Evolutionary conservation across 2,329 filamentous ascomycete species (phyloP).

Genomic region (Phaeosphaeria sp.): DNA sequence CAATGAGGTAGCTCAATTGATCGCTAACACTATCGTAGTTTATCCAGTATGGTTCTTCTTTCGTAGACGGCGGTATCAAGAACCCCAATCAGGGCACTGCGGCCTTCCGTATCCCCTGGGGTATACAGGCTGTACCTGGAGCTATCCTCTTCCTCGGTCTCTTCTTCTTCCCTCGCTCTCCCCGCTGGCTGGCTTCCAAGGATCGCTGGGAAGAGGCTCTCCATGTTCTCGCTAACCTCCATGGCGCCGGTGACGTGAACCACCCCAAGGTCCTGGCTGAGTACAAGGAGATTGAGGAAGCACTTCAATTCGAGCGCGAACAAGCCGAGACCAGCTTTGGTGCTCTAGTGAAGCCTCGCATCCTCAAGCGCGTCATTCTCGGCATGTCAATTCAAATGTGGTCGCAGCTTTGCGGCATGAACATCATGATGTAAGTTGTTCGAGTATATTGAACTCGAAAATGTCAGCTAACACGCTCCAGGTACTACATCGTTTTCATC

Average conservation of each 20-base stretch:
- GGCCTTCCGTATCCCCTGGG: conserved; percentile 53
- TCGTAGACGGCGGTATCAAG: conserved; percentile 55
- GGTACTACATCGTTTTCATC: conserved; percentile 64
- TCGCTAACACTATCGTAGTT: conserved; percentile 45
- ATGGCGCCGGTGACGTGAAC: conserved; percentile 62
- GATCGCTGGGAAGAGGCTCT: conserved; percentile 73
- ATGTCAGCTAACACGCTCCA: neutral
- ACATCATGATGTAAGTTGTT: conserved; percentile 60
- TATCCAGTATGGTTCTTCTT: conserved; percentile 68
- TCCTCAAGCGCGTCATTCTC: conserved; percentile 63
- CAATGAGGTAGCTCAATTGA: neutral
- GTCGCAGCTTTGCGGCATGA: conserved; percentile 67
- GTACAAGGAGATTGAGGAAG: conserved; percentile 66
- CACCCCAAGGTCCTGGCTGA: conserved; percentile 68
- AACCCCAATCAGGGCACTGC: conserved; percentile 52
- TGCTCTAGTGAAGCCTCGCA: conserved; percentile 58
- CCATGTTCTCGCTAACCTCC: conserved; percentile 59
- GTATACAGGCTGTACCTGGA: conserved; percentile 51
- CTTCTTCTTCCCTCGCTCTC: conserved; percentile 58
- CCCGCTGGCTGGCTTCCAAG: conserved; percentile 73
- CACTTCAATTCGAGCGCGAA: conserved; percentile 62
- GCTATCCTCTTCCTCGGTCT: conserved; percentile 48
- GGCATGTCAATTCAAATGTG: conserved; percentile 66
- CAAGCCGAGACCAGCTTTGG: conserved; percentile 57
- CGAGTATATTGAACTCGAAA: neutral